These are phyloP conservation scores for Neurospora sp. DNA, from an alignment of 495 filamentous ascomycete species.

Conservation along the genomic window DNA sequence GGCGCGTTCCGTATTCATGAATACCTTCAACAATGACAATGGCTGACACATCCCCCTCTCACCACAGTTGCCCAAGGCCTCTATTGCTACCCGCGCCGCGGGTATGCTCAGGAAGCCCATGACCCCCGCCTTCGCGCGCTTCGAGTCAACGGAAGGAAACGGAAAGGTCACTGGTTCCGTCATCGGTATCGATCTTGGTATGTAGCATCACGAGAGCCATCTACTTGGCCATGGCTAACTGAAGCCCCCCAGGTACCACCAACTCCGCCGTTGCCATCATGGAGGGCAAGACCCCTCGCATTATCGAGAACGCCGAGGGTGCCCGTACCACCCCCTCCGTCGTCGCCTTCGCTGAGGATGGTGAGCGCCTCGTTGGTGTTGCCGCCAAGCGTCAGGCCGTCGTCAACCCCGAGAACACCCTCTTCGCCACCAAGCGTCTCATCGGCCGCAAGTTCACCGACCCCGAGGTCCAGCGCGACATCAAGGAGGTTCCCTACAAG, in stretches of 20 bases:
- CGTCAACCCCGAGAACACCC: constrained; percentile 98
- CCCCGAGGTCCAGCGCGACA: constrained; percentile 90
- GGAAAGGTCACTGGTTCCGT: constrained; percentile 87
- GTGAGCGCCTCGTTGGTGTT: constrained; percentile 95
- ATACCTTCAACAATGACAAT: constrained; percentile 6
- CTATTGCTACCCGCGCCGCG: constrained; percentile 48
- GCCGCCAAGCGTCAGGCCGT: constrained; percentile 98
- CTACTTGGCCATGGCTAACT: constrained; percentile 14
- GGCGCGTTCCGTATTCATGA: not conserved
- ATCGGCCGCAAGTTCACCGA: constrained; percentile 99
- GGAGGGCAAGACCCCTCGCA: constrained; percentile 90
- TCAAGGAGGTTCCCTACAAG: constrained; percentile 98
- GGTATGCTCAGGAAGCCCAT: constrained; percentile 41
- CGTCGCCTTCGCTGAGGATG: constrained; percentile 93
- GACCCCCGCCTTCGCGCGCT: constrained; percentile 45
- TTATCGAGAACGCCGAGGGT: constrained; percentile 90
- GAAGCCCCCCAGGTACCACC: constrained; percentile 60
- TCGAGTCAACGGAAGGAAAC: constrained; percentile 61
- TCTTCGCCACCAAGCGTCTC: constrained; percentile 98
- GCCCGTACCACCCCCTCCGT: constrained; percentile 94
- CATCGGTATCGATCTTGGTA: constrained; percentile 98
- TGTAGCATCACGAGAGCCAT: constrained; percentile 22
- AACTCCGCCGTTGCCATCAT: constrained; percentile 97
- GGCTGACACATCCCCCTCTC: not conserved
- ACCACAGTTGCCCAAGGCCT: constrained; percentile 41